Evolutionary conservation across 208 protist species (phyloP).

Genomic region (Trypanosoma melophagium): DNA sequence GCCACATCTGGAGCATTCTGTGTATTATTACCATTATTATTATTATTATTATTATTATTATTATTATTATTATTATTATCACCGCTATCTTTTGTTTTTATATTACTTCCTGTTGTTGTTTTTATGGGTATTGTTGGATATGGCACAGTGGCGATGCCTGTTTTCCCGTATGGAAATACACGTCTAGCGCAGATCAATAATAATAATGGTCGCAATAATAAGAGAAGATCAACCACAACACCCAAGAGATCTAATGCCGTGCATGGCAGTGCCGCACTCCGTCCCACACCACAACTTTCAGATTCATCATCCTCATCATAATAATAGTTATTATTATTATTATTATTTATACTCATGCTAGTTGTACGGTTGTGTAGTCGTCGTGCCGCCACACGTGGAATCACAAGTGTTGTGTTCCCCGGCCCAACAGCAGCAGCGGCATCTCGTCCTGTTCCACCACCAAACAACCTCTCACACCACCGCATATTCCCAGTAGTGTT

Average conservation of each 20-base stretch:
- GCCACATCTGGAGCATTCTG: slow-evolving; percentile 4
- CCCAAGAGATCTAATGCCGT: slow-evolving; percentile 72
- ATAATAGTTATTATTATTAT: not conserved
- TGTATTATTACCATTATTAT: slow-evolving; percentile 4
- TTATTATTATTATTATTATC: not conserved
- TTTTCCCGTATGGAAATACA: slow-evolving; percentile 33
- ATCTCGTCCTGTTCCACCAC: not conserved
- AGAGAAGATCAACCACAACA: slow-evolving; percentile 60
- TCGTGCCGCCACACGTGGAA: slow-evolving; percentile 65
- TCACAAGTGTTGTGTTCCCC: slow-evolving; percentile 52
- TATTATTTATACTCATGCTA: not conserved
- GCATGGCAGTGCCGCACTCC: slow-evolving; percentile 45
- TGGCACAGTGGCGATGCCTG: slow-evolving; percentile 26
- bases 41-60: slow-evolving; percentile 16
- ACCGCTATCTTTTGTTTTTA: too few species aligned
- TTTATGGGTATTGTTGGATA: slow-evolving; percentile 15
- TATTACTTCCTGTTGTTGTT: too few species aligned
- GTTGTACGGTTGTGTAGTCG: slow-evolving; percentile 29
- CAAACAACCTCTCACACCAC: not conserved
- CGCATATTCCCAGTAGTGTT: not conserved
- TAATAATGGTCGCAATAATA: slow-evolving; percentile 71
- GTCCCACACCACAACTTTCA: not conserved
- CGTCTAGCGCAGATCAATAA: slow-evolving; percentile 49
- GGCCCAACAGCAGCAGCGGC: slow-evolving; percentile 30
- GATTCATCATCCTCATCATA: not conserved